A percentile compares a stretch with the other conserved stretches of the same genome.
These are phyloP conservation scores for Ceratocystis cubensis DNA, from an alignment of 2,329 filamentous ascomycete genomes.

Conservation along the genomic window DNA sequence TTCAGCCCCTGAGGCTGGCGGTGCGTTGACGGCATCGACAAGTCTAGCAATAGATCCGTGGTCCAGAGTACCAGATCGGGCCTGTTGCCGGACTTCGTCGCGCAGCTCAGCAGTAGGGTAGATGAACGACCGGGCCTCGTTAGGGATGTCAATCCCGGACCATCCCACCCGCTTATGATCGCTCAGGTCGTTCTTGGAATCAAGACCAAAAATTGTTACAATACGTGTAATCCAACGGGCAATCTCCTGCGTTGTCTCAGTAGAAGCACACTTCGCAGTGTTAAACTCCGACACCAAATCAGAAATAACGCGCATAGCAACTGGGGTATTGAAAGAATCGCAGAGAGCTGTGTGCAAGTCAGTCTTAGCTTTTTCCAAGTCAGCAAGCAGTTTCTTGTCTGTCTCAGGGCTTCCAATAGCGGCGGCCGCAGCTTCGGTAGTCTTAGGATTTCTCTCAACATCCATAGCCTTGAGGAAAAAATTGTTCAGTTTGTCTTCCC, in stretches of 20 bases:
- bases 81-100: conserved; percentile 19
- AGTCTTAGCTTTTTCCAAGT: conserved; percentile 41
- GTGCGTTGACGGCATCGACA: conserved; percentile 37
- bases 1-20: conserved; percentile 35
- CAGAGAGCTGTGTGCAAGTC: conserved; percentile 49
- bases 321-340: conserved; percentile 80
- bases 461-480: conserved; percentile 22
- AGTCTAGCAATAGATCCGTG: conserved; percentile 35
- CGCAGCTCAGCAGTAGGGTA: conserved; percentile 27
- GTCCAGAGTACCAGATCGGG: conserved; percentile 31
- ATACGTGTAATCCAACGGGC: conserved; percentile 74
- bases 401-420: conserved; percentile 21
- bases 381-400: conserved; percentile 29
- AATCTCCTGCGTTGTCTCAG: conserved; percentile 28
- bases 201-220: conserved; percentile 72
- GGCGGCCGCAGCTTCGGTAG: conserved; percentile 13
- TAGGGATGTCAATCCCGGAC: conserved; percentile 33
- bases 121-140: conserved; percentile 38
- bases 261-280: conserved; percentile 17
- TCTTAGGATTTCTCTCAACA: conserved; percentile 17
- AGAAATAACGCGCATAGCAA: conserved; percentile 64
- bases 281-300: conserved; percentile 55
- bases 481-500: conserved; percentile 22
- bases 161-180: conserved; percentile 26
- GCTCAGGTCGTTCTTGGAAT: conserved; percentile 34